Evolutionary conservation across 345 rosid genomes (phyloP).

Genomic region (Garcia nutans): DNA sequence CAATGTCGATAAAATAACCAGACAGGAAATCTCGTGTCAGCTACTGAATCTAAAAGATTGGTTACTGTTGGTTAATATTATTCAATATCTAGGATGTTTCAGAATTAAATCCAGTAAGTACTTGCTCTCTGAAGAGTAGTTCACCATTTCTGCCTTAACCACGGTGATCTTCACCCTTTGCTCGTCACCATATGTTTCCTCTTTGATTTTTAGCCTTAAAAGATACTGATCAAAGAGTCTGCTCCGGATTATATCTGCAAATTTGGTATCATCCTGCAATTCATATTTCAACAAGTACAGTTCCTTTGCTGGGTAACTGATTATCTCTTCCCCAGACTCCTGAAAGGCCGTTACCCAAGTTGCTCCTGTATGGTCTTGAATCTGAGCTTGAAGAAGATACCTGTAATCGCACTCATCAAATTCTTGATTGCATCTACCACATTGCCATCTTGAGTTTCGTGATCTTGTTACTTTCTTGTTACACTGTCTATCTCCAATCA

Average conservation of each 20-base stretch:
- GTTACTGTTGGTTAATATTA: constrained; percentile 16
- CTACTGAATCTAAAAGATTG: constrained; percentile 19
- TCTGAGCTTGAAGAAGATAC: constrained; percentile 84
- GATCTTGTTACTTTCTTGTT: constrained; percentile 69
- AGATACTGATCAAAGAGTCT: constrained; percentile 58
- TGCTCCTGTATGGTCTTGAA: constrained; percentile 81
- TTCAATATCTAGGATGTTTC: constrained; percentile 22
- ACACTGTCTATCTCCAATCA: constrained; percentile 84
- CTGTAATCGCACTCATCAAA: constrained; percentile 82
- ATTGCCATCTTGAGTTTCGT: constrained; percentile 60
- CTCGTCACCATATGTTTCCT: constrained; percentile 80
- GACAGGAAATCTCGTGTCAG: not conserved
- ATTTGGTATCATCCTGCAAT: constrained; percentile 55
- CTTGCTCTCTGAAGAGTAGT: constrained; percentile 61
- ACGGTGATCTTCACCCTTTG: constrained; percentile 75
- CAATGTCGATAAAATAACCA: constrained; percentile 9
- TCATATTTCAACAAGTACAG: constrained; percentile 60
- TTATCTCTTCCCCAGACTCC: constrained; percentile 79
- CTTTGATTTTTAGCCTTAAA: constrained; percentile 80
- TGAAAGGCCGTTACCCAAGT: constrained; percentile 85
- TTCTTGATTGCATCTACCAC: constrained; percentile 90
- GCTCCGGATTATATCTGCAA: constrained; percentile 46
- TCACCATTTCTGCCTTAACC: constrained; percentile 61
- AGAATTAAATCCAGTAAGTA: constrained; percentile 55
- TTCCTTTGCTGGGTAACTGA: constrained; percentile 73